Conservation (phyloP, 2,329 filamentous ascomycete species). For the Dendryphion nanum region DNA sequence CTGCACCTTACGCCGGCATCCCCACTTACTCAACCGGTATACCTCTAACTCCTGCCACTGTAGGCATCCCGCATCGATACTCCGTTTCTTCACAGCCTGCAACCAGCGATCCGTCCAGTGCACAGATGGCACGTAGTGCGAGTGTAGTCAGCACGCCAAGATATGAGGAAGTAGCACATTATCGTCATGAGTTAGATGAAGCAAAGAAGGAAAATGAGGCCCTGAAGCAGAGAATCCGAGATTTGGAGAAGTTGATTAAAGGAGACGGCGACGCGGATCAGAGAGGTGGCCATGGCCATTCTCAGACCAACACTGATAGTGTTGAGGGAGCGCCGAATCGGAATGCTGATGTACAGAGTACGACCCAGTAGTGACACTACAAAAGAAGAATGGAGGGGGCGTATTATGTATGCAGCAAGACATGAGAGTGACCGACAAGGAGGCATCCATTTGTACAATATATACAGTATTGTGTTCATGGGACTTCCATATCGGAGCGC, state of each 20-base stretch:
- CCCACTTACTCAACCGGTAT: constrained; percentile 12
- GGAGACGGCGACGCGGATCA: no score
- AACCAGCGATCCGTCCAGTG: constrained; percentile 15
- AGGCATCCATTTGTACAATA: no score
- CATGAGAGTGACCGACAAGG: no score
- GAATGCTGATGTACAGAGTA: no score
- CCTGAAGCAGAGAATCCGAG: constrained; percentile 47
- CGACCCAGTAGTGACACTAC: no score
- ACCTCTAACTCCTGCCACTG: constrained; percentile 17
- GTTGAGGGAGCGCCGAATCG: no score
- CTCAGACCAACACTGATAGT: no score
- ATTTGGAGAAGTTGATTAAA: constrained; percentile 44
- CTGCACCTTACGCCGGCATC: constrained; percentile 7
- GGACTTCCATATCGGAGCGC: no score
- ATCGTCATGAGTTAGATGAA: constrained; percentile 47
- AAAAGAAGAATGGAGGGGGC: no score
- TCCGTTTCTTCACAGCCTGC: constrained; percentile 32
- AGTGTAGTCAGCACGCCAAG: constrained; percentile 38
- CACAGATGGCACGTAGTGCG: constrained; percentile 23
- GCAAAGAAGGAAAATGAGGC: constrained; percentile 51
- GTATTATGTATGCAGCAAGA: no score
- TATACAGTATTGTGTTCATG: no score
- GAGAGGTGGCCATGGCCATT: no score
- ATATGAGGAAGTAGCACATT: constrained; percentile 45
- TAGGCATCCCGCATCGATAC: constrained; percentile 29